Conservation (phyloP, 2,329 filamentous ascomycete genomes). For the Emericellopsis atlantica region DNA sequence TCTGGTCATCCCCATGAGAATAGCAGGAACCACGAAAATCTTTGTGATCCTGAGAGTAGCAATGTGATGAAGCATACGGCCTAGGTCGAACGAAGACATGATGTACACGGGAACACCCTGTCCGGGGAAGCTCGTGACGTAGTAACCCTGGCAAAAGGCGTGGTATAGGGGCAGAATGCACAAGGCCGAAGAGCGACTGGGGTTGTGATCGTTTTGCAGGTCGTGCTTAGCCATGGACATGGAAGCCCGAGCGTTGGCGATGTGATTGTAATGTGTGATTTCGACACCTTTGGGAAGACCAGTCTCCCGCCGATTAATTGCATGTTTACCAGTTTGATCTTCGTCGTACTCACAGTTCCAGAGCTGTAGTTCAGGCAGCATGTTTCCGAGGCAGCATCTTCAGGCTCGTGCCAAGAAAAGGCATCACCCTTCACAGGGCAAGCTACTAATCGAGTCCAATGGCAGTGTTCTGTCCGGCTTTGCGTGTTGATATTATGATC, state of each 20-base stretch:
- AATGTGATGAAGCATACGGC: conserved; percentile 56
- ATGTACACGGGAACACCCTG: conserved; percentile 58
- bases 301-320: conserved; percentile 26
- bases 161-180: conserved; percentile 71
- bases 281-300: conserved; percentile 76
- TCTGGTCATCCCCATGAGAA: conserved; percentile 62
- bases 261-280: conserved; percentile 66
- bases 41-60: conserved; percentile 56
- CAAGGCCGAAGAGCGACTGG: conserved; percentile 28
- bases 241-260: conserved; percentile 55
- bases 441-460: conserved; percentile 54
- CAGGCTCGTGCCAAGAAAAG: conserved; percentile 52
- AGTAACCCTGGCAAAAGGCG: conserved; percentile 60
- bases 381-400: conserved; percentile 35
- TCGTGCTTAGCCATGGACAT: conserved; percentile 28
- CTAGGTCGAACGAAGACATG: conserved; percentile 67
- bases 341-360: conserved; percentile 33
- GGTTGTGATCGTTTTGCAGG: conserved; percentile 32
- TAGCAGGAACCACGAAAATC: conserved; percentile 59
- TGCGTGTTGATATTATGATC: background rate
- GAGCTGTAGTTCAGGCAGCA: conserved; percentile 70
- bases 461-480: conserved; percentile 9
- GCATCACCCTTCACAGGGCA: conserved; percentile 33
- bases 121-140: conserved; percentile 45
- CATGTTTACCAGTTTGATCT: background rate